phyloP scores from a whole-genome alignment of 2,329 filamentous ascomycete species.

The Diaporthe sp. region DNA sequence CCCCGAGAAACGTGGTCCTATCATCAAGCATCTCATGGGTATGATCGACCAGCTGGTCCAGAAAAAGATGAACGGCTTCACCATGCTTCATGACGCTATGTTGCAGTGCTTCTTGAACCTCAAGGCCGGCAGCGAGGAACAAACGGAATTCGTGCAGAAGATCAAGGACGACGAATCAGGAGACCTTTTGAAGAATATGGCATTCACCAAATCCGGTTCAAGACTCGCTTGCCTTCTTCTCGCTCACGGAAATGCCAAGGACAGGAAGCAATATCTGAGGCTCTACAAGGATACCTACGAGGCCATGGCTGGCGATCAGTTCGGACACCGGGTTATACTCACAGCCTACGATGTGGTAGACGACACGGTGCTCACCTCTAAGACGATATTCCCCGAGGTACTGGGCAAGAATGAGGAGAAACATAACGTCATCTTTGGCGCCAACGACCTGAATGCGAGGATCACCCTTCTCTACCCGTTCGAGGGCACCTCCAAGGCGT shows the following conservation, averaged over 20 bases:
- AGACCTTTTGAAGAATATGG: constrained; percentile 93
- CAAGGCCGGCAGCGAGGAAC: constrained; percentile 82
- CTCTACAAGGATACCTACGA: constrained; percentile 92
- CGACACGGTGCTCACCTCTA: constrained; percentile 89
- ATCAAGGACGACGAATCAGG: constrained; percentile 93
- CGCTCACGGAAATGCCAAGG: constrained; percentile 89
- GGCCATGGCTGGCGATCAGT: constrained; percentile 82
- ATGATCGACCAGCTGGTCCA: constrained; percentile 94
- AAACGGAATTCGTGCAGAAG: constrained; percentile 88
- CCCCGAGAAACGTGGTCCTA: constrained; percentile 87
- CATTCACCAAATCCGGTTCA: constrained; percentile 91
- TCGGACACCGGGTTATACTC: constrained; percentile 86
- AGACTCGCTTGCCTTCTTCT: constrained; percentile 84
- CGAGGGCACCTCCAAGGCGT: constrained; percentile 71
- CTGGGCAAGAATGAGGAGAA: constrained; percentile 77
- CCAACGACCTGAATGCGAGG: constrained; percentile 74
- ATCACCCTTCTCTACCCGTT: constrained; percentile 85
- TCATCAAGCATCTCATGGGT: constrained; percentile 86
- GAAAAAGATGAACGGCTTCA: constrained; percentile 97
- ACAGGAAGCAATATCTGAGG: constrained; percentile 87
- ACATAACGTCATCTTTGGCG: constrained; percentile 74
- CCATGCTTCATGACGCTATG: constrained; percentile 98
- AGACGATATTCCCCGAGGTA: constrained; percentile 89
- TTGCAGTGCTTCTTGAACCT: constrained; percentile 92
- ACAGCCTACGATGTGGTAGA: constrained; percentile 92